A percentile compares a stretch with the other conserved stretches of the same genome.
Conservation (phyloP, 1,284 basidiomycete species). For the Boletellus deceptivus region DNA sequence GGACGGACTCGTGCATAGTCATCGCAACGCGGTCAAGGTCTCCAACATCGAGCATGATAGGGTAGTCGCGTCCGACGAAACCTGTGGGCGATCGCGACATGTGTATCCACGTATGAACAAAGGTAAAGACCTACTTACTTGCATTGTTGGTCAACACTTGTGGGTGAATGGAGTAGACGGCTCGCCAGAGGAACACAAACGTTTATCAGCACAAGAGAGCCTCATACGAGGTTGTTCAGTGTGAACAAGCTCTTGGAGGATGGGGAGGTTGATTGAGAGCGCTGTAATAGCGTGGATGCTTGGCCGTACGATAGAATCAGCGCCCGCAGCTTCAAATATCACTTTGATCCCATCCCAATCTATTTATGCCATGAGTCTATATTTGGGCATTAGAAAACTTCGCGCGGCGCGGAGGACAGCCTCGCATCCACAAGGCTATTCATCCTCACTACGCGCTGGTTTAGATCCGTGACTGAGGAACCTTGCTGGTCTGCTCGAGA, state of each 20-base stretch:
- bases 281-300: no score
- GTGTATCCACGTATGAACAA: neutral
- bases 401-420: no score
- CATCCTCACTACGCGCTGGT: no score
- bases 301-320: neutral
- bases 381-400: neutral
- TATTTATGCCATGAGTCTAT: neutral
- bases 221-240: neutral
- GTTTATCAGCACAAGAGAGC: constrained; percentile 5
- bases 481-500: no score
- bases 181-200: constrained; percentile 7
- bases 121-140: neutral
- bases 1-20: constrained; percentile 11
- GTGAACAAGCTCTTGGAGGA: neutral
- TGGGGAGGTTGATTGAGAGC: neutral
- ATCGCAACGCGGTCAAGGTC: constrained; percentile 9
- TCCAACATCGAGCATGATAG: constrained; percentile 7
- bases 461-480: no score
- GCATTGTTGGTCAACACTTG: neutral
- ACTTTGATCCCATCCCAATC: neutral
- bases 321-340: neutral
- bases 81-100: neutral
- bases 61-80: constrained; percentile 7
- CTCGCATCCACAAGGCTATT: no score
- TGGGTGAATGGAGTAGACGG: neutral